Percentiles rank a stretch among this genome's conserved stretches.
These are phyloP conservation scores for Starmerella bombi DNA, from an alignment of 805 yeast genomes.

Conservation along the genomic window DNA sequence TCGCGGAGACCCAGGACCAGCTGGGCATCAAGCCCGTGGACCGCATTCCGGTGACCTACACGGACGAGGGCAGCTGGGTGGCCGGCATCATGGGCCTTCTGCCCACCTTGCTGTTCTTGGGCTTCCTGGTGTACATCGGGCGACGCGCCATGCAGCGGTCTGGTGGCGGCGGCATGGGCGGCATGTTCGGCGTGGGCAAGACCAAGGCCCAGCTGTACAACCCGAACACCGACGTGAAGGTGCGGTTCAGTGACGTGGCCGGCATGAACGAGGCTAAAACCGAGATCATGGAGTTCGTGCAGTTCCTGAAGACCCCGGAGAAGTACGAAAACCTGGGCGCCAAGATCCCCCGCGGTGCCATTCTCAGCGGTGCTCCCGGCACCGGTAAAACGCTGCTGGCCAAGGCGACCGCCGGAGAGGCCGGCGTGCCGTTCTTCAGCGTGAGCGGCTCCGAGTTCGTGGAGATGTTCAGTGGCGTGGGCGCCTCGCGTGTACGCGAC, in stretches of 20 bases:
- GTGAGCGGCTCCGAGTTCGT: slow-evolving; percentile 92
- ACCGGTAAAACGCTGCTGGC: slow-evolving; percentile 90
- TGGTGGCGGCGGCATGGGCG: slow-evolving; percentile 48
- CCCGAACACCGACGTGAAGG: slow-evolving; percentile 69
- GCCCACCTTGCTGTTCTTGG: slow-evolving; percentile 70
- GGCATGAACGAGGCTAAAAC: slow-evolving; percentile 91
- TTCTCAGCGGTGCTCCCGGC: slow-evolving; percentile 91
- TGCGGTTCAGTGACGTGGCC: slow-evolving; percentile 79
- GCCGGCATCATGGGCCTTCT: slow-evolving; percentile 55
- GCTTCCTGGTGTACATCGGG: slow-evolving; percentile 60
- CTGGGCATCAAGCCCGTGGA: slow-evolving; percentile 54
- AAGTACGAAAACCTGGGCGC: slow-evolving; percentile 85
- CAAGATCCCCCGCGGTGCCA: slow-evolving; percentile 90
- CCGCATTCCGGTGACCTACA: slow-evolving; percentile 65
- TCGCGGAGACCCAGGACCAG: slow-evolving; percentile 58
- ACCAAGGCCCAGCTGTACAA: slow-evolving; percentile 67
- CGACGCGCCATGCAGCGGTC: slow-evolving; percentile 32
- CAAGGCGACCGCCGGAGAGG: slow-evolving; percentile 94
- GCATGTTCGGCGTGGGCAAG: slow-evolving; percentile 64
- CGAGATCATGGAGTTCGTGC: slow-evolving; percentile 91
- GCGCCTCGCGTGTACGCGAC: slow-evolving; percentile 90
- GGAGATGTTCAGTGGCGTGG: slow-evolving; percentile 96
- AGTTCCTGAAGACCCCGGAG: slow-evolving; percentile 69
- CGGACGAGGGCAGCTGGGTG: slow-evolving; percentile 52
- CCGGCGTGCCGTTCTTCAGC: slow-evolving; percentile 82